A percentile compares a stretch with the other conserved stretches of the same genome.
Conservation (phyloP, 768 basidiomycete species). For the Calvatia gigantea region DNA sequence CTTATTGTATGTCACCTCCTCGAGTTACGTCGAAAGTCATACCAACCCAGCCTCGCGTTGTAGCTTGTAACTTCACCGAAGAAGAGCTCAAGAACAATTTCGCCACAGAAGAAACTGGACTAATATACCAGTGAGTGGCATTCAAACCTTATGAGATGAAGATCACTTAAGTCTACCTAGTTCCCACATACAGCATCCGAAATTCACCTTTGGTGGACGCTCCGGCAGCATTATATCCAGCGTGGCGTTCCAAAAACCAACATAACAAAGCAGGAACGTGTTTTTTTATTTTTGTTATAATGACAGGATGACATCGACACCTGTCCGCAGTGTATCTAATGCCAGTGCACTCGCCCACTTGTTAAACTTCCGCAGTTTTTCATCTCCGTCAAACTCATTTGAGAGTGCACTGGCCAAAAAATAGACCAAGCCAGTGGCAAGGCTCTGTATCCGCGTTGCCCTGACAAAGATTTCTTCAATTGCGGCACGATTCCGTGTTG, state of each 20-base stretch:
- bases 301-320: slow-evolving; percentile 49
- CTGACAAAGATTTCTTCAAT: slow-evolving; percentile 82
- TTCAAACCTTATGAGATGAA: neutral
- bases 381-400: slow-evolving; percentile 26
- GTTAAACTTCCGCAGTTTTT: slow-evolving; percentile 39
- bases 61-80: slow-evolving; percentile 85
- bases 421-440: slow-evolving; percentile 75
- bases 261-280: slow-evolving; percentile 4
- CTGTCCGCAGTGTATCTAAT: slow-evolving; percentile 63
- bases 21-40: no score
- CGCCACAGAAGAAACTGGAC: slow-evolving; percentile 38
- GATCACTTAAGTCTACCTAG: slow-evolving; percentile 30
- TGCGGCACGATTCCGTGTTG: slow-evolving; percentile 50
- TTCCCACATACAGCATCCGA: slow-evolving; percentile 69
- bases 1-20: slow-evolving; percentile 70
- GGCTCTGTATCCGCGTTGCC: slow-evolving; percentile 55
- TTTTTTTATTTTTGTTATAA: slow-evolving; percentile 20
- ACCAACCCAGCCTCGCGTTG: neutral
- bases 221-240: slow-evolving; percentile 68
- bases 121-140: slow-evolving; percentile 61
- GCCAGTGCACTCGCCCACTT: slow-evolving; percentile 69
- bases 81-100: slow-evolving; percentile 64
- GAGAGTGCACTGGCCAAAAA: slow-evolving; percentile 52
- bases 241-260: slow-evolving; percentile 60
- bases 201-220: slow-evolving; percentile 74